These are phyloP conservation scores for Ophiostoma pallidulum DNA, from an alignment of 2,329 filamentous ascomycete genomes.

Conservation along the genomic window DNA sequence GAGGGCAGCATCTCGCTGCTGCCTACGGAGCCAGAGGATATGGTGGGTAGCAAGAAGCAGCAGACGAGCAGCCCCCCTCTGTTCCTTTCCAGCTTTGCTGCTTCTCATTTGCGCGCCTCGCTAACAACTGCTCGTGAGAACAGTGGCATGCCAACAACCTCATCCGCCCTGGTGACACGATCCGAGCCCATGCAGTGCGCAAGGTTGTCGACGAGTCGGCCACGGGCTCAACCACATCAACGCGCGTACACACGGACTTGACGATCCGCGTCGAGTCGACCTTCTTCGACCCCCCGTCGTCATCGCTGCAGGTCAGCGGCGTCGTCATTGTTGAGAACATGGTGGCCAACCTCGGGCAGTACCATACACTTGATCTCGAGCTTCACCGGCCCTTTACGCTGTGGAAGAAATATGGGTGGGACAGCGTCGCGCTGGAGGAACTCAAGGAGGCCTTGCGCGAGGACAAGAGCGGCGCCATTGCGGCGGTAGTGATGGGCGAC, in stretches of 20 bases:
- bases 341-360: slow-evolving; percentile 43
- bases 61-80: too few species aligned
- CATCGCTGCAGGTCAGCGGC: slow-evolving; percentile 47
- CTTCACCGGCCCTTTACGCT: slow-evolving; percentile 79
- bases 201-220: slow-evolving; percentile 41
- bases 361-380: slow-evolving; percentile 68
- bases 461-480: slow-evolving; percentile 70
- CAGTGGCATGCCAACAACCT: slow-evolving; percentile 54
- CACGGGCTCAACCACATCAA: slow-evolving; percentile 37
- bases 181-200: slow-evolving; percentile 46
- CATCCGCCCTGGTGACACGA: slow-evolving; percentile 42
- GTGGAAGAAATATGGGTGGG: slow-evolving; percentile 80
- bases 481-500: slow-evolving; percentile 91
- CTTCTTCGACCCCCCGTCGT: slow-evolving; percentile 48
- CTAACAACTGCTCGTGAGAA: too few species aligned
- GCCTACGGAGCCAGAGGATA: slow-evolving; percentile 35
- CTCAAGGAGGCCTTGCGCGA: slow-evolving; percentile 71
- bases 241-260: slow-evolving; percentile 49
- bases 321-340: slow-evolving; percentile 43
- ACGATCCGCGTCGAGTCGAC: slow-evolving; percentile 47
- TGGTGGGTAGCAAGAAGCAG: slow-evolving; percentile 15
- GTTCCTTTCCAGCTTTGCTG: slow-evolving; percentile 18
- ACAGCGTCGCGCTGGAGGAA: slow-evolving; percentile 72
- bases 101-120: slow-evolving; percentile 30
- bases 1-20: slow-evolving; percentile 32